These are phyloP conservation scores for Ustilago nuda DNA, from an alignment of 1,284 basidiomycete species.

Conservation along the genomic window DNA sequence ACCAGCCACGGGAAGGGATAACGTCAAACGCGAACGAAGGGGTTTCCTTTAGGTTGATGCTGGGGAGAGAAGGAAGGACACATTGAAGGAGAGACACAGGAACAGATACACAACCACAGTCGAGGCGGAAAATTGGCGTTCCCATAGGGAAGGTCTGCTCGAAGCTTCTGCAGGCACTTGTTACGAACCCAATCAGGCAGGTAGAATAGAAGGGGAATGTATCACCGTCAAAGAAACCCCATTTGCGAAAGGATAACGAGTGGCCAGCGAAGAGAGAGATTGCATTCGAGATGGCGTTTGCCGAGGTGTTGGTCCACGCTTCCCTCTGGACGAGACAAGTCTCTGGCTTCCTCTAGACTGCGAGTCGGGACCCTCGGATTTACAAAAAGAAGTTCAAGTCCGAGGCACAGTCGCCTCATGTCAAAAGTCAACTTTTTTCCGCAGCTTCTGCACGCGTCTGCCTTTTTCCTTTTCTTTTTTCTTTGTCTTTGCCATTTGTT, in stretches of 20 bases:
- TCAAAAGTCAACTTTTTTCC: constrained; percentile 3
- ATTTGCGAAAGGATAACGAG: background rate
- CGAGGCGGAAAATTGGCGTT: background rate
- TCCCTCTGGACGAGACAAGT: constrained; percentile 17
- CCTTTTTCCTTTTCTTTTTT: background rate
- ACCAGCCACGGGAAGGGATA: constrained; percentile 33
- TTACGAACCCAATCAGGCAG: no score
- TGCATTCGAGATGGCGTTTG: background rate
- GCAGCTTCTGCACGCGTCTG: background rate
- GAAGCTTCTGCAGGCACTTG: background rate
- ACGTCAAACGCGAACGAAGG: constrained; percentile 17
- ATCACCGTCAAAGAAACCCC: background rate
- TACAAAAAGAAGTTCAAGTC: background rate
- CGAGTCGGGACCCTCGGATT: constrained; percentile 5
- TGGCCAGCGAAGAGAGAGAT: background rate
- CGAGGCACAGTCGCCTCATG: constrained; percentile 17
- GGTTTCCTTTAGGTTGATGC: constrained; percentile 11
- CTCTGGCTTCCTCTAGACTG: no score
- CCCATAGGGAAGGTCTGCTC: background rate
- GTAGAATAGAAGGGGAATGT: no score
- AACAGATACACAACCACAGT: no score
- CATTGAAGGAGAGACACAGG: no score
- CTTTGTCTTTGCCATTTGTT: no score
- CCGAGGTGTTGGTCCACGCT: constrained; percentile 13
- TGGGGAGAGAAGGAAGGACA: constrained; percentile 12